Evolutionary conservation across 139 green algal species (phyloP), one percentile per base, ranked within the genome.

Genomic region (Mychonastes homosphaera): DNA sequence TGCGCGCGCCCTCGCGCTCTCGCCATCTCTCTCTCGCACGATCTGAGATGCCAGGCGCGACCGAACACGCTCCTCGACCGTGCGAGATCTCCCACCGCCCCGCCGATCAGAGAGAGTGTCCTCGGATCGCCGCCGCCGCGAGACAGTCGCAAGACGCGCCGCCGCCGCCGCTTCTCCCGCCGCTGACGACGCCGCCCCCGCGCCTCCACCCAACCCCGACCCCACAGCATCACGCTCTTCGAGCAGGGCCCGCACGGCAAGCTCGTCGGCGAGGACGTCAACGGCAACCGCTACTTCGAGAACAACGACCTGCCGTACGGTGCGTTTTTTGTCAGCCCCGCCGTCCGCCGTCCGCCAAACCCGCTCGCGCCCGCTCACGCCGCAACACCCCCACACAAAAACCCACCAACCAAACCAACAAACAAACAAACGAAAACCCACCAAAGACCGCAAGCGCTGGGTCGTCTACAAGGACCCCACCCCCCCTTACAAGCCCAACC

Each of bases 371-470:
- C 36, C 12, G 10, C 12, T 44, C 12, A 13, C 36, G 13, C 12
- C 36, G 10, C 36, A 44, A n/a, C 10, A 44, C 36, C 36, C 36
- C 36, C 36, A 10, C 10, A 13, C 36, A 44, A 44, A 10, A 44
- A n/a, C 12, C 10, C 36, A 44, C 12, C 13, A 13, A n/a, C 13
- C 12, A 44, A n/a, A 44, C 10, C 12, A 44, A 44, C 12, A 10
- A 44, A 13, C n/a, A n/a, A n/a, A n/a, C n/a, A n/a, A n/a, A n/a
- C n/a, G n/a, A n/a, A n/a, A n/a, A n/a, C n/a, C n/a, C n/a, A n/a
- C n/a, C n/a, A n/a, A n/a, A 76, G 67, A n/a, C 56, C 75, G 75
- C 32, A 72, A 74, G 58, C 64, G 75, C 36, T 82, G 70, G 70
- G 70, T 82, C 12, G 35, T 78, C 10, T 64, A 62, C 29, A 36